A percentile compares a stretch with the other conserved stretches of the same genome.
These are phyloP conservation scores for Nicotiana rustica DNA, from an alignment of 305 asterid species.

Conservation along the genomic window DNA sequence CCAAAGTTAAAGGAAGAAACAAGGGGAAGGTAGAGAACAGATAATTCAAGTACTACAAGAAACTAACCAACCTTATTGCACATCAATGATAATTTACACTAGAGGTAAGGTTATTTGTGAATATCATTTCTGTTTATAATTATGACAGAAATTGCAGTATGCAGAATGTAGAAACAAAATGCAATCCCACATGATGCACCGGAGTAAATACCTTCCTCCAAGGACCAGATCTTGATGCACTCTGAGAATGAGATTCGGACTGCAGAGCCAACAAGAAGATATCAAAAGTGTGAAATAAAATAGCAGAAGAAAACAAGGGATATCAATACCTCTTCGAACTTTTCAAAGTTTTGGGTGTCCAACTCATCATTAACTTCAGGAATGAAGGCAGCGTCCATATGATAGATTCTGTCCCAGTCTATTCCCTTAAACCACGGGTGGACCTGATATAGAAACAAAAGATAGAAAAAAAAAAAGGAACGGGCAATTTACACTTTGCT, in stretches of 20 bases:
- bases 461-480: constrained; percentile 16
- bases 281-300: constrained; percentile 12
- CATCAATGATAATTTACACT: constrained; percentile 18
- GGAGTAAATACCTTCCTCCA: constrained; percentile 86
- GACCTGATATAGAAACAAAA: constrained; percentile 55
- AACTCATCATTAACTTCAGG: constrained; percentile 97
- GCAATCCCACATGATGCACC: constrained; percentile 35
- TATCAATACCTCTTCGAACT: constrained; percentile 83
- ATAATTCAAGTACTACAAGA: not conserved
- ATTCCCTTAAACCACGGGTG: constrained; percentile 89
- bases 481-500: constrained; percentile 42
- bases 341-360: constrained; percentile 96
- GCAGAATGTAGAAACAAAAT: not conserved
- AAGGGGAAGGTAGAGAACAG: not conserved
- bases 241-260: constrained; percentile 69
- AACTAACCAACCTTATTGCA: constrained; percentile 12
- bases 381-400: constrained; percentile 92
- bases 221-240: constrained; percentile 85
- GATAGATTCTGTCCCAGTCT: constrained; percentile 89
- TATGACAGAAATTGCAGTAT: constrained; percentile 18
- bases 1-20: constrained; percentile 16
- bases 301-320: constrained; percentile 25
- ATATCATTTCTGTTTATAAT: not conserved
- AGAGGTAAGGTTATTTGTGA: not conserved
- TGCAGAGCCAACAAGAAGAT: constrained; percentile 45